Evolutionary conservation across 441 rosid genomes (phyloP).

Genomic region (Gossypium schwendimanii): DNA sequence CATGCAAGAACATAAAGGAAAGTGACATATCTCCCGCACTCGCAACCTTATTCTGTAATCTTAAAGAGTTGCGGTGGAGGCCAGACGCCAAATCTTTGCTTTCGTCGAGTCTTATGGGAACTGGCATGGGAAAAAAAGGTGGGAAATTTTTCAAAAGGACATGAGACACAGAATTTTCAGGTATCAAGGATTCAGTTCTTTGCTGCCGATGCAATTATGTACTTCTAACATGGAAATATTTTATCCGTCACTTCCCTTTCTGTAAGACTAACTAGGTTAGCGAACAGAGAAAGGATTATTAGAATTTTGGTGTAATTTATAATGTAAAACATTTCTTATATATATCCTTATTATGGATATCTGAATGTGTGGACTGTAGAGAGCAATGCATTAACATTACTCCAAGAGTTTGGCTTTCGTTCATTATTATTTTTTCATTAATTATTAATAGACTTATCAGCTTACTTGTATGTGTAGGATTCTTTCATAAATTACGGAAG

Average conservation of each 20-base stretch:
- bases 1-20: slow-evolving; percentile 57
- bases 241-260: not conserved
- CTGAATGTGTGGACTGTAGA: not conserved
- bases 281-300: not conserved
- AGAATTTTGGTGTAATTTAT: not conserved
- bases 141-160: slow-evolving; percentile 60
- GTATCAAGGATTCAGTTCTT: slow-evolving; percentile 8
- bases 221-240: not conserved
- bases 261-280: slow-evolving; percentile 6
- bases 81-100: slow-evolving; percentile 62
- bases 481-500: not conserved
- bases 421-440: not conserved
- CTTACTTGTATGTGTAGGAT: not conserved
- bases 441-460: not conserved
- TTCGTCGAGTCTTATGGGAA: slow-evolving; percentile 34
- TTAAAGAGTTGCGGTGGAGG: slow-evolving; percentile 64
- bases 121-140: slow-evolving; percentile 63
- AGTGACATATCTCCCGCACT: slow-evolving; percentile 52
- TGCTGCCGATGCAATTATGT: not conserved
- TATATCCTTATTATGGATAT: not conserved
- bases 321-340: not conserved
- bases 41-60: slow-evolving; percentile 45
- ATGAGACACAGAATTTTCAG: slow-evolving; percentile 19
- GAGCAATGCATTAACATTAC: not conserved
- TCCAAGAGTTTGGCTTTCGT: not conserved